Conservation (phyloP, 2,329 filamentous ascomycete species). For the Cordyceps cateniannulata region DNA sequence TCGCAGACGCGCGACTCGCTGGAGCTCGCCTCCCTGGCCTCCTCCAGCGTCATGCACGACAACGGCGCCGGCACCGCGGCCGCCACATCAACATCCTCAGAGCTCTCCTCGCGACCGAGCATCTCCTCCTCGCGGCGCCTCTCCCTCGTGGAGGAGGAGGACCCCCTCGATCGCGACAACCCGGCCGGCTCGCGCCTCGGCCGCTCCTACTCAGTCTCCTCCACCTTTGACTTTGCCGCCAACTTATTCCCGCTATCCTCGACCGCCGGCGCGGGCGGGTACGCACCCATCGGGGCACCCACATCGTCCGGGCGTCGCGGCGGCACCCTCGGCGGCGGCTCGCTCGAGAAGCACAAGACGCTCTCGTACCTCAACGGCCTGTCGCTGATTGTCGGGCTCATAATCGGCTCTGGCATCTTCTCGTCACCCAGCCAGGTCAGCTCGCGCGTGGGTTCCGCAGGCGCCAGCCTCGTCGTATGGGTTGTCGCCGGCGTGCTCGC, state of each 20-base stretch:
- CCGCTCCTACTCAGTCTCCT: conserved; percentile 83
- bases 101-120: conserved; percentile 72
- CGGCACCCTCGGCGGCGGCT: conserved; percentile 56
- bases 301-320: conserved; percentile 44
- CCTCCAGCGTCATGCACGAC: conserved; percentile 55
- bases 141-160: conserved; percentile 75
- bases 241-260: conserved; percentile 90
- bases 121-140: conserved; percentile 87
- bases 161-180: conserved; percentile 60
- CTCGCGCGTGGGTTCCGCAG: conserved; percentile 82
- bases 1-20: conserved; percentile 74
- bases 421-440: conserved; percentile 92
- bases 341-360: conserved; percentile 89
- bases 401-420: conserved; percentile 96
- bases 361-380: conserved; percentile 91
- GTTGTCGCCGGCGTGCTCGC: conserved; percentile 82
- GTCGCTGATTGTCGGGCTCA: conserved; percentile 82
- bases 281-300: conserved; percentile 79
- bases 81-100: conserved; percentile 31
- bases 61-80: conserved; percentile 37
- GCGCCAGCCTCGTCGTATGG: conserved; percentile 88
- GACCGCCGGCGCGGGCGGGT: conserved; percentile 56
- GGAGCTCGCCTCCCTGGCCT: conserved; percentile 91
- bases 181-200: conserved; percentile 27
- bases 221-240: conserved; percentile 90